Evolutionary conservation across 257 asterid species (phyloP), one percentile per base, ranked within the genome.

Genomic region (Penstemon eatonii): DNA sequence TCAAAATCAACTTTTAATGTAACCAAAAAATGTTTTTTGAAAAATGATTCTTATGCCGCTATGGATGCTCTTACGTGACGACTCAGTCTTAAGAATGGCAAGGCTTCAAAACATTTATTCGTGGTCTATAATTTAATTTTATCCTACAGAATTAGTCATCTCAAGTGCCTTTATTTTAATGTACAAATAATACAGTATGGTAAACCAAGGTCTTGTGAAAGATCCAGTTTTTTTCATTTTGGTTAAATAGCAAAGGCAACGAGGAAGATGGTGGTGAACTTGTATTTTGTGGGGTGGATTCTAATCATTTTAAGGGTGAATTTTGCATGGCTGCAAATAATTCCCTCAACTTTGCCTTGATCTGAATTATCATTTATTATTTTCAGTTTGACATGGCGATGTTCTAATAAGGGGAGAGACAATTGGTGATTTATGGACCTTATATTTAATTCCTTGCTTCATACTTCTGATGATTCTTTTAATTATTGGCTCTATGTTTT

Each of bases 251-350:
- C 39, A 80, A 85, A 8, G 75, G 78, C 15, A 46, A 85, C 4
- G 93, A 85, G 45, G 86, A 82, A 76, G 86, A 83, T 40, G 97
- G 97, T 13, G 97, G 97, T 71, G 97, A 89, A 73, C 78, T 91
- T 46, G 91, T 91, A 72, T 87, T 91, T 66, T 96, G 97, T 63
- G 97, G 97, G n/a, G 85, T 89, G 63, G 93, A 91, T 79, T 73
- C 95, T 4, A 76, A 72, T 60, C 96, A 91, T 80, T 91, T 79
- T 63, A 91, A 81, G 81, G 97, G 97, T 15, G 78, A 25, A 25
- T 64, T 54, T 42, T 25, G 52, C 33, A 25, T 60, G 9, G 7
- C 56, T 51, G 40, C 54, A 1, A 25, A 1, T 9, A 15, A 72
- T 37, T 57, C 62, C 41, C 25, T 63, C 8, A 44, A n/a, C 52